phyloP scores from a whole-genome alignment of 495 filamentous ascomycete species.

The Diplogelasinospora grovesii region DNA sequence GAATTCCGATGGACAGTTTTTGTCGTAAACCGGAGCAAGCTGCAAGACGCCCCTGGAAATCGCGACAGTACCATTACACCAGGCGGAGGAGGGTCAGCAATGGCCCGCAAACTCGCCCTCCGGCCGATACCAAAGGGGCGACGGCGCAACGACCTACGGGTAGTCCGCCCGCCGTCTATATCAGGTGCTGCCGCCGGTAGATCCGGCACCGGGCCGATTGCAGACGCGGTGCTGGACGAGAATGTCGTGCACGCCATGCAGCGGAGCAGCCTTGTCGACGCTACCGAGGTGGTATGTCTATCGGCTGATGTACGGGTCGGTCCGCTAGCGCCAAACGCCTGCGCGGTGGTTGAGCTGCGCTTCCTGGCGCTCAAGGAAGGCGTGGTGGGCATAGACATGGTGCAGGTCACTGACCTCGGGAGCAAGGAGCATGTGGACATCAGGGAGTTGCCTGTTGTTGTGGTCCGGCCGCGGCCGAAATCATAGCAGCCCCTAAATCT shows the following conservation, averaged over 20 bases:
- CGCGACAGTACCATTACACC: background rate
- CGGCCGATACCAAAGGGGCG: constrained; percentile 72
- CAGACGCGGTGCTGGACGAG: constrained; percentile 79
- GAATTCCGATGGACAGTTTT: constrained; percentile 83
- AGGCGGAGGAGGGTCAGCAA: constrained; percentile 25
- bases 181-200: constrained; percentile 17
- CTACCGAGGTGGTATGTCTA: constrained; percentile 68
- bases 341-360: constrained; percentile 70
- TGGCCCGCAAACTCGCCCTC: constrained; percentile 71
- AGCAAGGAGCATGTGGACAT: constrained; percentile 80
- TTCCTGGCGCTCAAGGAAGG: constrained; percentile 73
- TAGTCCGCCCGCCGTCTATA: constrained; percentile 47
- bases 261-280: constrained; percentile 61
- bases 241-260: constrained; percentile 79
- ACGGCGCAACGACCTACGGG: constrained; percentile 60
- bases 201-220: constrained; percentile 37
- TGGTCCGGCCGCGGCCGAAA: constrained; percentile 41
- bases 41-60: background rate
- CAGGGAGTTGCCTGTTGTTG: constrained; percentile 67
- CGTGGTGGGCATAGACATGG: constrained; percentile 67
- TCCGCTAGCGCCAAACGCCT: constrained; percentile 68
- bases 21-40: constrained; percentile 69
- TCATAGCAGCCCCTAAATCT: too few species aligned
- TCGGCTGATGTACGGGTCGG: constrained; percentile 81
- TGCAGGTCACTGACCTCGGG: constrained; percentile 75